Evolutionary conservation across 345 rosid genomes (phyloP).

Genomic region (Citrus maxima): DNA sequence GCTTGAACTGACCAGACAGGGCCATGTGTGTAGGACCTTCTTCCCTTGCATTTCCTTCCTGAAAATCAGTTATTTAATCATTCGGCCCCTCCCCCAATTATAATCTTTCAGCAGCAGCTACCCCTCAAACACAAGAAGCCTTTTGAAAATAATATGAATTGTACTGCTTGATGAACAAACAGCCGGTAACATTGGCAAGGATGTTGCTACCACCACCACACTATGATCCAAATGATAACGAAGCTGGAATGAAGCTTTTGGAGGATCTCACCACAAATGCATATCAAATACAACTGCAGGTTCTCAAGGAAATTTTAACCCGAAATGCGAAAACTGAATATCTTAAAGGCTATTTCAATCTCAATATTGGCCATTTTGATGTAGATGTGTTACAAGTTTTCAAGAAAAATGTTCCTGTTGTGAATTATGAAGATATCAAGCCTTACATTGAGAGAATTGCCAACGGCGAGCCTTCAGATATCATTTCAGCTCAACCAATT

Average conservation of each 20-base stretch:
- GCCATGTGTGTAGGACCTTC: constrained; percentile 91
- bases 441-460: constrained; percentile 71
- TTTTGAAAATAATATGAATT: constrained; percentile 22
- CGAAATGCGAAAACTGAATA: constrained; percentile 62
- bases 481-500: constrained; percentile 74
- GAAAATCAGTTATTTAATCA: constrained; percentile 54
- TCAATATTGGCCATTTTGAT: constrained; percentile 27
- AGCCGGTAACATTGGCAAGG: constrained; percentile 9
- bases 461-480: constrained; percentile 61
- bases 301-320: constrained; percentile 52
- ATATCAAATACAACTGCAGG: constrained; percentile 48
- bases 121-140: constrained; percentile 8
- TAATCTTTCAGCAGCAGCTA: constrained; percentile 24
- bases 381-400: constrained; percentile 45
- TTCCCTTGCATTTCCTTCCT: constrained; percentile 19
- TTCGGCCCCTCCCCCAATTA: constrained; percentile 18
- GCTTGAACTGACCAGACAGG: constrained; percentile 59
- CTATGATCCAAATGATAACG: constrained; percentile 68
- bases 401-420: constrained; percentile 72
- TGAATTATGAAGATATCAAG: constrained; percentile 76
- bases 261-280: constrained; percentile 77
- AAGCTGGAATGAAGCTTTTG: constrained; percentile 66
- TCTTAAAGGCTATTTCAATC: constrained; percentile 45
- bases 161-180: background rate
- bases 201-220: constrained; percentile 45